phyloP scores from a whole-genome alignment of 2,329 filamentous ascomycete genomes.

The Akanthomyces lecanii region DNA sequence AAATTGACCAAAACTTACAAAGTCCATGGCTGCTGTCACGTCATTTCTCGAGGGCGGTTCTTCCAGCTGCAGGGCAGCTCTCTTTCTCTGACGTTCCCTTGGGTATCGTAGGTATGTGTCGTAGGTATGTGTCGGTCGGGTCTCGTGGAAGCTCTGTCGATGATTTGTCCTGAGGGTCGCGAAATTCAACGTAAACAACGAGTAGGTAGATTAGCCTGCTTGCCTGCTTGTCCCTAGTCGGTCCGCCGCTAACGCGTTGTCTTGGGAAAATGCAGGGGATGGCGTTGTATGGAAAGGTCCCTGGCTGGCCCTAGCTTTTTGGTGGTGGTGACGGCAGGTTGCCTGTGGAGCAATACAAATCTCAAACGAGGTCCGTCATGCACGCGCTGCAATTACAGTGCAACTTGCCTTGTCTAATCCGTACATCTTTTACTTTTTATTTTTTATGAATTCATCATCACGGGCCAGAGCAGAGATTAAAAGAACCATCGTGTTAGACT shows the following conservation, averaged over 20 bases:
- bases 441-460: not conserved
- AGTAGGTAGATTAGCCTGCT: not conserved
- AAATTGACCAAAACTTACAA: conserved; percentile 39
- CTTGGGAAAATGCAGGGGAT: not conserved
- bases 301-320: conserved; percentile 7
- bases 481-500: not conserved
- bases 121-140: not conserved
- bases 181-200: not conserved
- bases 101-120: conserved; percentile 4
- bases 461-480: not conserved
- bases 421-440: not conserved
- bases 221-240: not conserved
- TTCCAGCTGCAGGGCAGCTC: not conserved
- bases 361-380: no score
- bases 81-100: not conserved
- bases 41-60: conserved; percentile 37
- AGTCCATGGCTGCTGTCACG: conserved; percentile 50
- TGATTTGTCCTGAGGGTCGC: not conserved
- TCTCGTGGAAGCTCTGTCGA: not conserved
- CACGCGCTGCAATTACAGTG: not conserved
- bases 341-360: not conserved
- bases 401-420: not conserved
- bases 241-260: not conserved
- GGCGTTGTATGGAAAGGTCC: not conserved
- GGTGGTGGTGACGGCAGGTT: not conserved